phyloP scores from a whole-genome alignment of 331 rosid genomes.

The Ulmus americana region DNA sequence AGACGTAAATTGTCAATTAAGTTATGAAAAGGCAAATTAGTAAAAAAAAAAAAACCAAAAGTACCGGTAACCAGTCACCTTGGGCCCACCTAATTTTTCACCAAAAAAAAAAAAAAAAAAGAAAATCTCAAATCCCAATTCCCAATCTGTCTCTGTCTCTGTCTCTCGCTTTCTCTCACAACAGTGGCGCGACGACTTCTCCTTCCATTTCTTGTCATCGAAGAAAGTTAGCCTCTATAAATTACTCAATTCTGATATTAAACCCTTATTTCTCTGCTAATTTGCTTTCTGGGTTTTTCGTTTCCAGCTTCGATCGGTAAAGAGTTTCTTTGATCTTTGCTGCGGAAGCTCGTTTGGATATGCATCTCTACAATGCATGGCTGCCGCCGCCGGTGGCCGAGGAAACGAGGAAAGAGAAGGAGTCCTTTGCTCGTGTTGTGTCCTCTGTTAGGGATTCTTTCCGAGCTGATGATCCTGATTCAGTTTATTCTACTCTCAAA shows the following conservation, averaged over 20 bases:
- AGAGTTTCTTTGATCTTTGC: neutral
- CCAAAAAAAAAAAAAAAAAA: neutral
- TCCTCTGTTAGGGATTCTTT: constrained; percentile 44
- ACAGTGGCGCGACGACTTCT: neutral
- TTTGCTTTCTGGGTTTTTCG: neutral
- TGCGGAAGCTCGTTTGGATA: constrained; percentile 2
- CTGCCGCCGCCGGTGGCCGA: constrained; percentile 89
- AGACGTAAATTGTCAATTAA: neutral
- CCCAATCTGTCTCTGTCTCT: constrained; percentile 15
- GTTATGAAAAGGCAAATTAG: neutral
- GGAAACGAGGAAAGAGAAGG: constrained; percentile 52
- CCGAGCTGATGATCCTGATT: constrained; percentile 67
- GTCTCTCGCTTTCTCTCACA: neutral
- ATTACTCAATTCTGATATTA: neutral
- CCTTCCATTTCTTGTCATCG: neutral
- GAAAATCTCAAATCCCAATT: neutral
- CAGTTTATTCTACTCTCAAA: constrained; percentile 77
- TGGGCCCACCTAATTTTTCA: too few relatives aligned
- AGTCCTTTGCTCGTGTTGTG: constrained; percentile 68
- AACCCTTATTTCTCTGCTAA: neutral
- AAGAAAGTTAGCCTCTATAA: constrained; percentile 8
- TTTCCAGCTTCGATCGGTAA: neutral
- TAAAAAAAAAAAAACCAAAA: too few relatives aligned
- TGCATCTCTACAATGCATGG: constrained; percentile 99
- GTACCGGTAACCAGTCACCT: too few relatives aligned